Evolutionary conservation across 2,329 filamentous ascomycete genomes (phyloP).

Genomic region (Nakataea oryzae): DNA sequence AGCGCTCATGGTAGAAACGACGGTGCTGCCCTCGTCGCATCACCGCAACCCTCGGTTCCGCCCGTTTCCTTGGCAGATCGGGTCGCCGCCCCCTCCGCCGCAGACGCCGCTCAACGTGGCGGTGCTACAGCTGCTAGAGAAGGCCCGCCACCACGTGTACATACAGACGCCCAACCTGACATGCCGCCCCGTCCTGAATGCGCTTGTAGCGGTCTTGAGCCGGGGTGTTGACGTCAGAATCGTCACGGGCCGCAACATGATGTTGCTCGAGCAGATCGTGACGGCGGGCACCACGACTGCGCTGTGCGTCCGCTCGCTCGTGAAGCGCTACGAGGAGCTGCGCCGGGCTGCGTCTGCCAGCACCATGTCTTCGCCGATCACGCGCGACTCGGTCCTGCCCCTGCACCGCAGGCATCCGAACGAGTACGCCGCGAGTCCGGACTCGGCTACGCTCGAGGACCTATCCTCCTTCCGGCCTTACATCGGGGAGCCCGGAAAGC

Average conservation of each 20-base stretch:
- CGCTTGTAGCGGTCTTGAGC: constrained; percentile 47
- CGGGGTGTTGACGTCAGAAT: constrained; percentile 60
- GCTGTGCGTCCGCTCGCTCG: constrained; percentile 48
- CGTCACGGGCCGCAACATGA: constrained; percentile 58
- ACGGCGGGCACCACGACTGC: constrained; percentile 68
- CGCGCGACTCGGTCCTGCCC: background rate
- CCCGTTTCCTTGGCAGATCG: constrained; percentile 42
- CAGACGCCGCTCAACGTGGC: constrained; percentile 58
- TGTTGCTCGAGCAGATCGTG: constrained; percentile 71
- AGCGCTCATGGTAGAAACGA: constrained; percentile 23
- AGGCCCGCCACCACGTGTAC: constrained; percentile 48
- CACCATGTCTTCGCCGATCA: constrained; percentile 2
- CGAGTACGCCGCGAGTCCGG: background rate
- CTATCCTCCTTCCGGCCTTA: background rate
- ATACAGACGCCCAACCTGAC: constrained; percentile 75
- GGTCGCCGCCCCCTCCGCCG: constrained; percentile 33
- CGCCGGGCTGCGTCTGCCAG: constrained; percentile 9
- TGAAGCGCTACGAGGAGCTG: constrained; percentile 38
- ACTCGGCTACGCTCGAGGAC: background rate
- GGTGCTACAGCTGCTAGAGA: constrained; percentile 47
- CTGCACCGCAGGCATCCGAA: background rate
- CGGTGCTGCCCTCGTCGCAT: constrained; percentile 66
- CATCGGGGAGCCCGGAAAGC: constrained; percentile 26
- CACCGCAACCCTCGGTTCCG: constrained; percentile 57
- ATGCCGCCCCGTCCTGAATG: constrained; percentile 49